Evolutionary conservation across 345 rosid genomes (phyloP), one percentile per base, ranked within the genome.

Genomic region (Excoecaria agallocha): DNA sequence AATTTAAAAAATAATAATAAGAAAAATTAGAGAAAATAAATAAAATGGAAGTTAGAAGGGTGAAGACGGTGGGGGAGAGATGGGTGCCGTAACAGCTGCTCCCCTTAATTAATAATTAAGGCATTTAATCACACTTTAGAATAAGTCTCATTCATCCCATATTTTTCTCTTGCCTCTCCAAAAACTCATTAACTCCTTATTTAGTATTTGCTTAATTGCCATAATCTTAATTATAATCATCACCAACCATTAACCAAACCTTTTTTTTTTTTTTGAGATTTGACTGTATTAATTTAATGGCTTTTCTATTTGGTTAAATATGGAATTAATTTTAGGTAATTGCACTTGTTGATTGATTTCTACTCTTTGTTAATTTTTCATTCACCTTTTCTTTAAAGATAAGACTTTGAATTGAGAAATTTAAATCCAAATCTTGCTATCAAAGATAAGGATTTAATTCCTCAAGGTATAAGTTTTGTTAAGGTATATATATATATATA

Each of bases 11-110:
- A 25, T 11, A 38, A 25, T 37, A 41, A 19, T 15, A 66, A 55
- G 7, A 0, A 30, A 30, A 30, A 30, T 30, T 30, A 30, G 30
- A 30, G 30, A 30, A 30, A 30, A 30, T 30, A 30, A 30, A 30
- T 30, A 30, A 22, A 2, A 57, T n/a, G 8, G 2, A n/a, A 58
- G 16, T 15, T 13, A 43, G 51, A 58, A 46, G 43, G 46, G 69
- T 50, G 58, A 48, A 45, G 43, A 22, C 0, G 17, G 11, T 30
- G 30, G 30, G 30, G 30, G 52, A 75, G 78, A 75, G 38, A 69
- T 68, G 54, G 68, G 69, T 75, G 78, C 62, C 78, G 78, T 50
- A 68, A 67, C 39, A 57, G 12, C 48, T 57, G 77, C 55, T 65
- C 7, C n/a, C 43, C 5, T 65, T 24, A 41, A 24, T 41, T 12